A percentile compares a stretch with the other conserved stretches of the same genome.
Evolutionary conservation across 345 rosid genomes (phyloP).

Genomic region (Nasturtium officinale): DNA sequence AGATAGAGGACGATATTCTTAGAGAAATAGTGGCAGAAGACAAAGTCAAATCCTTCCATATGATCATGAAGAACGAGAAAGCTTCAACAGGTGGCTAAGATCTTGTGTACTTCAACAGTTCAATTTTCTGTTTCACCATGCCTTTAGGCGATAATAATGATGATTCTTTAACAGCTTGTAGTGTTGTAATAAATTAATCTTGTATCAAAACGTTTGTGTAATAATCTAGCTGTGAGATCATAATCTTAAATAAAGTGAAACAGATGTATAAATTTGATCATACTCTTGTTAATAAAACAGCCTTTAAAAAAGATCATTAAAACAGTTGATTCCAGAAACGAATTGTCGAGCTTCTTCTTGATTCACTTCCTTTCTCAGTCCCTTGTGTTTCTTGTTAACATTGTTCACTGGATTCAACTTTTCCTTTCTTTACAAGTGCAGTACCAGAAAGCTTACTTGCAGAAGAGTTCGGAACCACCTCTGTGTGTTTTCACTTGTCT

Average conservation of each 20-base stretch:
- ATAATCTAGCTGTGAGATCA: constrained; percentile 15
- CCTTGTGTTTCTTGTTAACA: constrained; percentile 37
- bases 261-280: constrained; percentile 11
- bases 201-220: not conserved
- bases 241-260: constrained; percentile 16
- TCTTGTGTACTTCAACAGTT: not conserved
- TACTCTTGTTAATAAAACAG: not conserved
- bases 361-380: constrained; percentile 30
- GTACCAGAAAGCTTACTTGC: constrained; percentile 53
- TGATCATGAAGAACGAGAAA: constrained; percentile 92
- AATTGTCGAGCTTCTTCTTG: constrained; percentile 45
- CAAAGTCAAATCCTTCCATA: constrained; percentile 75
- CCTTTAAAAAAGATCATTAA: constrained; percentile 33
- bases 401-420: constrained; percentile 38
- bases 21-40: constrained; percentile 85
- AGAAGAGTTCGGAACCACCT: constrained; percentile 37
- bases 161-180: constrained; percentile 17
- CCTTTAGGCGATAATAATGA: not conserved
- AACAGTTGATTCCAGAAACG: constrained; percentile 52
- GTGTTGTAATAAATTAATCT: constrained; percentile 14
- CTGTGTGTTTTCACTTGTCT: constrained; percentile 47
- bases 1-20: constrained; percentile 77
- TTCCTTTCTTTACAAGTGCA: constrained; percentile 51
- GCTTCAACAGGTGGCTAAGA: constrained; percentile 64
- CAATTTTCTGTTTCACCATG: constrained; percentile 15